Evolutionary conservation across 768 basidiomycete species (phyloP), one percentile per base, ranked within the genome.

Genomic region (Lyophyllum semitale): DNA sequence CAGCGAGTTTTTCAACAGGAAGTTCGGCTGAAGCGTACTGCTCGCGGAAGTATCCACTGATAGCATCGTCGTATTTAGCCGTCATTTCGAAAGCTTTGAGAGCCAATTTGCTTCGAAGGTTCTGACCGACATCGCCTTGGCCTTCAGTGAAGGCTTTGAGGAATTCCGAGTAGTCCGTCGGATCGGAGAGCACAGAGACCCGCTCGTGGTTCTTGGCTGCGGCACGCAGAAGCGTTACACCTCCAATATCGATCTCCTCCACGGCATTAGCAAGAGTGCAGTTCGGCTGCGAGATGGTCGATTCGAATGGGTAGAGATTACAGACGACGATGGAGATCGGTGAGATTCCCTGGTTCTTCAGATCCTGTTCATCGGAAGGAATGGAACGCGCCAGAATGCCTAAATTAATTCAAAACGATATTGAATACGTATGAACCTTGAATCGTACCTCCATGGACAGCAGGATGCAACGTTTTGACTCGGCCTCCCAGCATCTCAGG

Each of bases 401-500:
- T 96, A 17, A 4, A 42, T 9, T 17, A 13, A n/a, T 59, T 43
- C 26, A 35, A 4, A 51, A 26, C 23, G 20, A 47, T 59, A 54
- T 63, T 26, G 51, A 60, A 30, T 18, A 45, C n/a, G 5, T n/a
- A 30, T 26, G 17, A 15, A 17, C 17, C 41, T 9, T 27, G 23
- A 18, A 38, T 30, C 5, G 15, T 63, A 95, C 95, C 97, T 69
- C 97, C 97, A 64, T 99, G 97, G 18, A 99, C 93, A 12, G 91
- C 95, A 43, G 97, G 97, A 66, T 99, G 97, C 9, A 99, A 84
- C 2, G 97, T 99, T 77, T 99, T 98, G 53, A 98, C 97, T 63
- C 97, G 81, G 23, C 97, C 97, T 50, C 97, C 96, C 3, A 99
- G 83, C 95, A 99, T 98, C 73, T 99, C 97, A 4, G 97, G 96